These are phyloP conservation scores for Neospermospora avenae DNA, from an alignment of 2,329 filamentous ascomycete species.

Conservation along the genomic window DNA sequence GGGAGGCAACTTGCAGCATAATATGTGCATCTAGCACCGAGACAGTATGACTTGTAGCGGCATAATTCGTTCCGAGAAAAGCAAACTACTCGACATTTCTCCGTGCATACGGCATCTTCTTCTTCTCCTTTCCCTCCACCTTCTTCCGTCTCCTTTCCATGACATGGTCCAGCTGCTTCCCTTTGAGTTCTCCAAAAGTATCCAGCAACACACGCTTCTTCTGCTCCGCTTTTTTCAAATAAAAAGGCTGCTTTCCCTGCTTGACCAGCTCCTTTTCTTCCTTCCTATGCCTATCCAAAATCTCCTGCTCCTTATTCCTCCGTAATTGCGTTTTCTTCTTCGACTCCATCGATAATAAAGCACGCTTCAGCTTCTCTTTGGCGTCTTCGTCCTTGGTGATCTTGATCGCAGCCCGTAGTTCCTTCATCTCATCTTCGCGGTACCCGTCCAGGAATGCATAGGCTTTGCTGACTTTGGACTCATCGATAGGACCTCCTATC, in stretches of 20 bases:
- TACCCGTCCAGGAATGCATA: slow-evolving; percentile 91
- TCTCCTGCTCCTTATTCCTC: slow-evolving; percentile 65
- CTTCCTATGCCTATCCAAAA: slow-evolving; percentile 73
- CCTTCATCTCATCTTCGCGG: slow-evolving; percentile 74
- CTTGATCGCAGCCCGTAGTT: slow-evolving; percentile 66
- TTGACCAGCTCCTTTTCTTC: slow-evolving; percentile 81
- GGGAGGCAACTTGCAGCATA: not conserved
- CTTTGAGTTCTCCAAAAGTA: slow-evolving; percentile 79
- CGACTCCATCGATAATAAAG: slow-evolving; percentile 75
- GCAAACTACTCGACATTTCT: slow-evolving; percentile 37
- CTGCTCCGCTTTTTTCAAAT: slow-evolving; percentile 86
- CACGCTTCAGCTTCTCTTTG: slow-evolving; percentile 68
- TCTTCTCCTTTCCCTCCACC: slow-evolving; percentile 80
- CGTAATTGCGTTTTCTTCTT: slow-evolving; percentile 66
- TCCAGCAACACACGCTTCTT: slow-evolving; percentile 81
- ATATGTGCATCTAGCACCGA: not conserved
- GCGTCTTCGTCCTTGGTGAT: slow-evolving; percentile 62
- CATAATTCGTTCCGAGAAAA: not conserved
- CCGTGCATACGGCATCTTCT: slow-evolving; percentile 59
- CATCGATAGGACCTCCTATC: slow-evolving; percentile 53
- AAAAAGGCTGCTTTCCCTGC: slow-evolving; percentile 90
- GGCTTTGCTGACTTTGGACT: slow-evolving; percentile 60
- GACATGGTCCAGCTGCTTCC: slow-evolving; percentile 76
- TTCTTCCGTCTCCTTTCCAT: slow-evolving; percentile 91
- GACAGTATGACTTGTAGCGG: not conserved